These are phyloP conservation scores for Vigna unguiculata DNA, from an alignment of 306 rosid species.

Conservation along the genomic window DNA sequence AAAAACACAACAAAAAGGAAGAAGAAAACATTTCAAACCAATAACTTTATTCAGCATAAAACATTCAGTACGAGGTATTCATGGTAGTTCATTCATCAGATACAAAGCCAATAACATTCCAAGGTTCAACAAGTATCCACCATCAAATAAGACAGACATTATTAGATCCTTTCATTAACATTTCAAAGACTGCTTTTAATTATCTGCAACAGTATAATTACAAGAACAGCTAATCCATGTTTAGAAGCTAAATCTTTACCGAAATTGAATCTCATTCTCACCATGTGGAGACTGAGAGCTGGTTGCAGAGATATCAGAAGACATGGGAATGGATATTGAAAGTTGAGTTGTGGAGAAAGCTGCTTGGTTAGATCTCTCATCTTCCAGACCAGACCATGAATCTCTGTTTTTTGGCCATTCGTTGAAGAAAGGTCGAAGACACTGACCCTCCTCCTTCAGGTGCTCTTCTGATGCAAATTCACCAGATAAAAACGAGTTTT, in stretches of 20 bases:
- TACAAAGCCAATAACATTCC: constrained; percentile 39
- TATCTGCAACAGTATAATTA: constrained; percentile 43
- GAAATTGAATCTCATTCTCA: constrained; percentile 43
- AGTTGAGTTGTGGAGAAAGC: constrained; percentile 54
- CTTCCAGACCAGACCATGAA: constrained; percentile 47
- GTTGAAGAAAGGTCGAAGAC: constrained; percentile 49
- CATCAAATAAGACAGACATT: constrained; percentile 6
- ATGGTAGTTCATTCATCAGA: constrained; percentile 31
- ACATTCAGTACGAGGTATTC: constrained; percentile 24
- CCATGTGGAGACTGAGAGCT: constrained; percentile 53
- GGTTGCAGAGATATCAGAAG: constrained; percentile 49
- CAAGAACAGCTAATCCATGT: constrained; percentile 24
- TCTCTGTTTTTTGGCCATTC: constrained; percentile 57
- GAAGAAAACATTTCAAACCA: no score
- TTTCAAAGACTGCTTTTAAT: constrained; percentile 27
- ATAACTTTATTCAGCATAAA: constrained; percentile 36
- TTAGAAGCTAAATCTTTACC: constrained; percentile 25
- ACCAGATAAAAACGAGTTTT: constrained; percentile 46
- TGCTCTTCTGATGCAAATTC: constrained; percentile 48
- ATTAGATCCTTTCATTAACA: constrained; percentile 41
- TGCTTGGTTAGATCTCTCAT: constrained; percentile 50
- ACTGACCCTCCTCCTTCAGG: constrained; percentile 46
- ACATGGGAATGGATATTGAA: constrained; percentile 54
- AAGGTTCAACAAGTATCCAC: constrained; percentile 31
- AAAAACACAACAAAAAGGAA: no score